Percentiles rank a stretch among this genome's conserved stretches.
phyloP scores from a whole-genome alignment of 2,329 filamentous ascomycete species.

The Colletotrichum eremochloae region DNA sequence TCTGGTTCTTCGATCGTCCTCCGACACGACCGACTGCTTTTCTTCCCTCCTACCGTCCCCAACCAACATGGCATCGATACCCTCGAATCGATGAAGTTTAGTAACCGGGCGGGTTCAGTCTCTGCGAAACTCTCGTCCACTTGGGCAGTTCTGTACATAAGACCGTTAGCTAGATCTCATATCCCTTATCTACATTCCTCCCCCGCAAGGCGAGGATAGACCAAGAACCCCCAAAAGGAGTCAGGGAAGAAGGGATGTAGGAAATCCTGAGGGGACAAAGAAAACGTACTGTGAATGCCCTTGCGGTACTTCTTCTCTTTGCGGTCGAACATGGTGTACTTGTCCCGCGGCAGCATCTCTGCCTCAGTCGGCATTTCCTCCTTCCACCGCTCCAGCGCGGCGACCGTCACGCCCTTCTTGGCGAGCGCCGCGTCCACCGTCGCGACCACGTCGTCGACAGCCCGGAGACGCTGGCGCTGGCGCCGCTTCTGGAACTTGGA shows the following conservation, averaged over 20 bases:
- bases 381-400: constrained; percentile 91
- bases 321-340: constrained; percentile 97
- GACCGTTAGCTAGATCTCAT: constrained; percentile 32
- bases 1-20: neutral
- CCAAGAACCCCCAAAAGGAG: constrained; percentile 1
- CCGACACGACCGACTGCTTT: neutral
- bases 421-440: constrained; percentile 84
- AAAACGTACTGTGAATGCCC: constrained; percentile 92
- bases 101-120: constrained; percentile 94
- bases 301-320: constrained; percentile 97
- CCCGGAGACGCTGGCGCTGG: constrained; percentile 84
- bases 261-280: constrained; percentile 14
- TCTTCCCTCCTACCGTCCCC: no score
- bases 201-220: neutral
- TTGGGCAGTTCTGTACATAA: constrained; percentile 78
- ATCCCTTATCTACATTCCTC: neutral
- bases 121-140: constrained; percentile 95
- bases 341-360: constrained; percentile 96
- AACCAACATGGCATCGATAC: neutral
- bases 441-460: constrained; percentile 89
- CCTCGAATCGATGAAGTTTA: constrained; percentile 58
- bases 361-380: constrained; percentile 94
- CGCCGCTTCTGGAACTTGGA: constrained; percentile 91
- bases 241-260: neutral
- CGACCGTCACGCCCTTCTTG: constrained; percentile 78